These are phyloP conservation scores for Boletellus ananas DNA, from an alignment of 768 basidiomycete species.

Conservation along the genomic window DNA sequence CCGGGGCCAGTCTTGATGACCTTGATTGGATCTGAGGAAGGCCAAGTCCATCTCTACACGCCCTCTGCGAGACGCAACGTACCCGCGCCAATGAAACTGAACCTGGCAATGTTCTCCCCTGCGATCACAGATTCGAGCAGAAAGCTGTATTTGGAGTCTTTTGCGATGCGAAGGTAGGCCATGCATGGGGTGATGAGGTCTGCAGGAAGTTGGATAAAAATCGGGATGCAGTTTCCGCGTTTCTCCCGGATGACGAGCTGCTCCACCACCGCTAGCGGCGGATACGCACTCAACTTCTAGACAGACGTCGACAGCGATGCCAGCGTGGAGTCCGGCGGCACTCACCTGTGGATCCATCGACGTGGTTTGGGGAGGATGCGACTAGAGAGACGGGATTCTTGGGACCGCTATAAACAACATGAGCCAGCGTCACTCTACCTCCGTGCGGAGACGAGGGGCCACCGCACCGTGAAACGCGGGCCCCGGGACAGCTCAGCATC, in stretches of 20 bases:
- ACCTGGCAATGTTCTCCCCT: constrained; percentile 88
- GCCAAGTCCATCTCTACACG: not conserved
- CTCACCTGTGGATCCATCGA: constrained; percentile 52
- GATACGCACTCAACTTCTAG: constrained; percentile 65
- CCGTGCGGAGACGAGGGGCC: not conserved
- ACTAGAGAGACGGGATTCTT: no score
- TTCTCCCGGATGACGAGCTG: constrained; percentile 76
- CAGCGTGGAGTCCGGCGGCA: not conserved
- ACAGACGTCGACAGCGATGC: constrained; percentile 39
- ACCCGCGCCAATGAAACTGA: constrained; percentile 97
- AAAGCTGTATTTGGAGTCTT: constrained; percentile 93
- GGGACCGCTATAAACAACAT: not conserved
- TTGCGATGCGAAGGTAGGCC: constrained; percentile 90
- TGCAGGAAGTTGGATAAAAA: constrained; percentile 90
- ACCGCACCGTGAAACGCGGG: no score
- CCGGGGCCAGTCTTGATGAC: constrained; percentile 84
- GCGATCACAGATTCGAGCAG: constrained; percentile 89
- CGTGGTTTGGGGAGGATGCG: not conserved
- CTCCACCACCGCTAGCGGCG: constrained; percentile 72
- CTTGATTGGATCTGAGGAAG: constrained; percentile 79
- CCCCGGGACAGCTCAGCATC: not conserved
- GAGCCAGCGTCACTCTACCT: constrained; percentile 1
- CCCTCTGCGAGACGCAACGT: constrained; percentile 25
- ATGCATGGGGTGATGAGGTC: constrained; percentile 96
- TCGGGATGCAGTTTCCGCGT: constrained; percentile 87